Base-by-base conservation (phyloP, 2,329 filamentous ascomycete genomes). In the Ilyonectria robusta region DNA sequence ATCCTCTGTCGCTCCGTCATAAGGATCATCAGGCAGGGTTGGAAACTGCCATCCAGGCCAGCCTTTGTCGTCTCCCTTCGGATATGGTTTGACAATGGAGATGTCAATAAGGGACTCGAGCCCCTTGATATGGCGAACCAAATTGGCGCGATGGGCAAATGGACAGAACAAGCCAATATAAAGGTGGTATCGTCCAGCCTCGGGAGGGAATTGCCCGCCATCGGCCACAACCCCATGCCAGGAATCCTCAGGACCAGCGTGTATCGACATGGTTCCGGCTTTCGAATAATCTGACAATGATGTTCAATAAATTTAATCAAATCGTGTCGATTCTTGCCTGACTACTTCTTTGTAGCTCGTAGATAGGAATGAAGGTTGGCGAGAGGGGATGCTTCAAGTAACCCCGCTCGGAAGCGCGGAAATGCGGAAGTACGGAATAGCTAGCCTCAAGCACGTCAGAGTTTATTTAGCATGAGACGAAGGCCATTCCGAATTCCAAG, bases 121-220 rank as follows among this genome's bases (percentile, higher is more conserved):
- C 0, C 92, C 92, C 78, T 94, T 94, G 65, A 94, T 83, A 67
- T 89, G 86, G 56, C 92, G 88, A 15, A 92, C 89, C 68, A 94
- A 92, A 65, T 93, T 83, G 1, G 90, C 91, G 56, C 93, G 87
- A 76, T 94, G 92, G 21, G 92, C 92, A 88, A 81, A 92, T 2
- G 89, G 89, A 70, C 90, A 92, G 11, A 86, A 86, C 10, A 84
- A 83, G 33, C 88, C 87, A 61, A 90, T 79, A 75, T 91, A 92
- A 3, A 92, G 80, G 0, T 86, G 86, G 78, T 92, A 92, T 40
- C 89, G 86, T 62, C 84, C 85, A 57, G 84, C 84, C 67, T 89
- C 87, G 0, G 89, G 85, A 0, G 88, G 85, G 70, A 89, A 91
- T 13, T 82, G 80, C 11, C 64, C 48, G 2, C 40, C 65, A 5